A percentile compares a stretch with the other conserved stretches of the same genome.
Conservation (phyloP, 2,329 filamentous ascomycete genomes). For the Biscogniauxia marginata region DNA sequence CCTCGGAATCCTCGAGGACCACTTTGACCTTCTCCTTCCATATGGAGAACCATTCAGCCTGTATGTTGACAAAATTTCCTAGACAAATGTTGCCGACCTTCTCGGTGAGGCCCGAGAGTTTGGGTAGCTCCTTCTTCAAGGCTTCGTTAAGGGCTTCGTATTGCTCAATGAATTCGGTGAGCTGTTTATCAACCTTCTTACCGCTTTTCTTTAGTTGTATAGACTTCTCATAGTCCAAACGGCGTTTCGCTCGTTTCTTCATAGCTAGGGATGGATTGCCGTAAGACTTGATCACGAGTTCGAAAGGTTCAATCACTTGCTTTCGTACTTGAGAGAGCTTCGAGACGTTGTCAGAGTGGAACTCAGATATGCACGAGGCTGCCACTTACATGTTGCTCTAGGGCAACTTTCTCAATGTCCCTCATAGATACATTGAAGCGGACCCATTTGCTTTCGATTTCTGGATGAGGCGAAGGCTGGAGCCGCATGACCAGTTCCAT, state of each 20-base stretch:
- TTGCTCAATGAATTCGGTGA: conserved; percentile 79
- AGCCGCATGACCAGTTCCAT: conserved; percentile 79
- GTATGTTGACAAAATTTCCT: conserved; percentile 79
- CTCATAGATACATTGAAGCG: conserved; percentile 84
- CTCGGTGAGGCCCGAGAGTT: conserved; percentile 77
- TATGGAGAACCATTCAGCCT: conserved; percentile 77
- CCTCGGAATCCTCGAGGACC: conserved; percentile 66
- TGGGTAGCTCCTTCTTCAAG: conserved; percentile 86
- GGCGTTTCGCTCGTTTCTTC: conserved; percentile 91
- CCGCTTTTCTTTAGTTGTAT: conserved; percentile 75
- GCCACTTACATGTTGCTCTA: conserved; percentile 76
- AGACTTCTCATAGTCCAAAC: conserved; percentile 82
- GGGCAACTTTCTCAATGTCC: conserved; percentile 77
- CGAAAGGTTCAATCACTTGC: conserved; percentile 81
- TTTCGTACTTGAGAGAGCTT: conserved; percentile 68
- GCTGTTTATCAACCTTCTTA: conserved; percentile 84
- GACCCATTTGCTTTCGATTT: conserved; percentile 92
- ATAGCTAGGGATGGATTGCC: conserved; percentile 84
- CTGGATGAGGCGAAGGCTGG: conserved; percentile 70
- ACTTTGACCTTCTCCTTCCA: conserved; percentile 81
- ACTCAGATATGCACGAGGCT: neutral
- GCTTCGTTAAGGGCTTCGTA: conserved; percentile 91
- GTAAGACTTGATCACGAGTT: conserved; percentile 74
- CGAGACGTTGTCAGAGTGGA: conserved; percentile 23
- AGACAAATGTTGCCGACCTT: conserved; percentile 81